These are phyloP conservation scores for Mucor mucedo DNA, from an alignment of 371 early-diverging fungal species.

Conservation along the genomic window DNA sequence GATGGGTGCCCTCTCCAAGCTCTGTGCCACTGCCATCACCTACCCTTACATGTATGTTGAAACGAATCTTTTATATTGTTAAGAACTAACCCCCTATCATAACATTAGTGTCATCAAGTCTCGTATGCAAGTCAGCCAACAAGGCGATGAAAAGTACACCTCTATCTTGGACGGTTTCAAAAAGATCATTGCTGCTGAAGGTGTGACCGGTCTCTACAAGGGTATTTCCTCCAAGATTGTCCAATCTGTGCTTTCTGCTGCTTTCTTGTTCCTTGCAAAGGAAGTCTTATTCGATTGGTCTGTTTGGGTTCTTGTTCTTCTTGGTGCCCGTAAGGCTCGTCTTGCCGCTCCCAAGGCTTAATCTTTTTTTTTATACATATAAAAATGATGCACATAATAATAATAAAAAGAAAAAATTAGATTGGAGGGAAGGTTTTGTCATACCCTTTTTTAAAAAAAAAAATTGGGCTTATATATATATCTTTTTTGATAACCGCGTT, in stretches of 20 bases:
- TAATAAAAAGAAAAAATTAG: conserved; percentile 1
- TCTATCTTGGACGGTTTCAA: conserved; percentile 87
- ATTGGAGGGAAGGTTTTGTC: conserved; percentile 1
- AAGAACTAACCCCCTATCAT: not conserved
- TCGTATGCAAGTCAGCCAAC: conserved; percentile 94
- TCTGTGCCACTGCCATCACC: conserved; percentile 92
- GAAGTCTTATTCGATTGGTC: conserved; percentile 82
- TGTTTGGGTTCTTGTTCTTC: conserved; percentile 65
- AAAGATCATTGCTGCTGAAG: conserved; percentile 89
- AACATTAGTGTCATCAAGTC: conserved; percentile 79
- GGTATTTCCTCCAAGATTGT: conserved; percentile 93
- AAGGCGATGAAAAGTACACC: conserved; percentile 74
- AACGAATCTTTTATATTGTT: too few species aligned
- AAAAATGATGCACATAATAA: not conserved
- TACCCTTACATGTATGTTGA: conserved; percentile 86
- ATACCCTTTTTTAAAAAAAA: not conserved
- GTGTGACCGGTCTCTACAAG: conserved; percentile 83
- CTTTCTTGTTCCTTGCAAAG: conserved; percentile 93
- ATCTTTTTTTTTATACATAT: not conserved
- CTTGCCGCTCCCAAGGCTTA: conserved; percentile 15
- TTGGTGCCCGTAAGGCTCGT: conserved; percentile 53
- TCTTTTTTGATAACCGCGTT: too few species aligned
- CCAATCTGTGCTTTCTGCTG: conserved; percentile 90
- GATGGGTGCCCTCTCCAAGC: conserved; percentile 93
- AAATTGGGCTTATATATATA: too few species aligned